These are phyloP conservation scores for Fusarium sp. DNA, from an alignment of 2,329 filamentous ascomycete genomes.

Conservation along the genomic window DNA sequence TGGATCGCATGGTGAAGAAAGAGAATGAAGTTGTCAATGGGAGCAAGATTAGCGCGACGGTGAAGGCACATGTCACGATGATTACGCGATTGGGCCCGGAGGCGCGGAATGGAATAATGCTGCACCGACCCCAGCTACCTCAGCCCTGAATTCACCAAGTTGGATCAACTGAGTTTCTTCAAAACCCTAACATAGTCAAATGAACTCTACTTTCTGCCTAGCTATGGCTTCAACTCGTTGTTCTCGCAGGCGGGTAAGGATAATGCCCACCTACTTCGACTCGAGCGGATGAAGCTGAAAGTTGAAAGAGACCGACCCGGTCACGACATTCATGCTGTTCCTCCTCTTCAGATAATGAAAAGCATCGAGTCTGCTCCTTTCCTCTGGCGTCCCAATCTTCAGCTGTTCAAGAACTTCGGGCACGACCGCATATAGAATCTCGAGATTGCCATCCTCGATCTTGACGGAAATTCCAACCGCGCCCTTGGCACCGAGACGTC, in stretches of 20 bases:
- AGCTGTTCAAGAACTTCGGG: slow-evolving; percentile 59
- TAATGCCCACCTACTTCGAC: neutral
- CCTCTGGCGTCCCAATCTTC: slow-evolving; percentile 49
- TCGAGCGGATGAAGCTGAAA: slow-evolving; percentile 20
- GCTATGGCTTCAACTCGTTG: neutral
- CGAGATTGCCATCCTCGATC: slow-evolving; percentile 60
- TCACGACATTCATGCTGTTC: slow-evolving; percentile 55
- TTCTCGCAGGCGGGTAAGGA: neutral
- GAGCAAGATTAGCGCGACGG: neutral
- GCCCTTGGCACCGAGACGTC: slow-evolving; percentile 50
- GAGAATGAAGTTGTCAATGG: neutral
- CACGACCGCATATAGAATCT: slow-evolving; percentile 57
- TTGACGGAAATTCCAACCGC: slow-evolving; percentile 59
- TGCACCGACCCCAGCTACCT: neutral
- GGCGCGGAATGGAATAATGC: neutral
- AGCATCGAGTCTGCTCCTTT: slow-evolving; percentile 42
- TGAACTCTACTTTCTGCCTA: neutral
- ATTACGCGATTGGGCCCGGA: neutral
- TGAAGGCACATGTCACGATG: neutral
- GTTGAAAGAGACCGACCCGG: slow-evolving; percentile 42
- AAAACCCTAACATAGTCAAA: neutral
- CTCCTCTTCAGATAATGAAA: slow-evolving; percentile 50
- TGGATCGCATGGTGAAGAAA: neutral
- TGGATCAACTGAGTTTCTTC: neutral
- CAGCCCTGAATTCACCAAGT: neutral